phyloP scores from a whole-genome alignment of 441 rosid species.

The Populus hybrid region DNA sequence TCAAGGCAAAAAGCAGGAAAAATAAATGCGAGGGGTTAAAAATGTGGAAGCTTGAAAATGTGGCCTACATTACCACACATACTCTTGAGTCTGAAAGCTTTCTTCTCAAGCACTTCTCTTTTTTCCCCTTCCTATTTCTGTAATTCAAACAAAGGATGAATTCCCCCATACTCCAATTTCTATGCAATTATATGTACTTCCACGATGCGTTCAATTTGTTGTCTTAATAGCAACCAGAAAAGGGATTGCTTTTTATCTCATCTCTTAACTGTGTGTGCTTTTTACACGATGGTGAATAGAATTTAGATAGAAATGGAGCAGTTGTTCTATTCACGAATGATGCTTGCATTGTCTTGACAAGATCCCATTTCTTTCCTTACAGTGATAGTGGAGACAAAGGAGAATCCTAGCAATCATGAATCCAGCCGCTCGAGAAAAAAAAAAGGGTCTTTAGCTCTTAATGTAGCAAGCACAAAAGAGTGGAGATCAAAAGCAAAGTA shows the following conservation, averaged over 20 bases:
- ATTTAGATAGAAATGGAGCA: not conserved
- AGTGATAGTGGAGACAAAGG: slow-evolving; percentile 20
- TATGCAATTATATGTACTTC: too few species aligned
- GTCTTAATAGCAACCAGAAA: too few species aligned
- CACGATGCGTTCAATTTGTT: too few species aligned
- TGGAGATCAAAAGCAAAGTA: slow-evolving; percentile 16
- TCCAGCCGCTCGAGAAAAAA: slow-evolving; percentile 27
- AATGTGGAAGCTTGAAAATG: not conserved
- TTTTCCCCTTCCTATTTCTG: too few species aligned
- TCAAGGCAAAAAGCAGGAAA: slow-evolving; percentile 5
- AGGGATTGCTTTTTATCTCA: too few species aligned
- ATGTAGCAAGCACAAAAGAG: slow-evolving; percentile 5
- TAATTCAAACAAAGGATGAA: too few species aligned
- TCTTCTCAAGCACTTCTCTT: too few species aligned
- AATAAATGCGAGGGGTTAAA: not conserved
- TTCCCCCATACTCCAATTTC: too few species aligned
- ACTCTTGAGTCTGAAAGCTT: too few species aligned
- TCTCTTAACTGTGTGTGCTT: too few species aligned
- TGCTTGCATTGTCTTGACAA: not conserved
- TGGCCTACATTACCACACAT: not conserved
- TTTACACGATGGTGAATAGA: not conserved
- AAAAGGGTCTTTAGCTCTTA: not conserved
- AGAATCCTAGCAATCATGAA: slow-evolving; percentile 17
- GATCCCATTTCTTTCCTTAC: slow-evolving; percentile 13
- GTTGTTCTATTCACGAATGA: not conserved